Percentiles rank a stretch among this genome's conserved stretches.
phyloP scores from a whole-genome alignment of 192 early-diverging fungal genomes.

The Coemansia sp. region DNA sequence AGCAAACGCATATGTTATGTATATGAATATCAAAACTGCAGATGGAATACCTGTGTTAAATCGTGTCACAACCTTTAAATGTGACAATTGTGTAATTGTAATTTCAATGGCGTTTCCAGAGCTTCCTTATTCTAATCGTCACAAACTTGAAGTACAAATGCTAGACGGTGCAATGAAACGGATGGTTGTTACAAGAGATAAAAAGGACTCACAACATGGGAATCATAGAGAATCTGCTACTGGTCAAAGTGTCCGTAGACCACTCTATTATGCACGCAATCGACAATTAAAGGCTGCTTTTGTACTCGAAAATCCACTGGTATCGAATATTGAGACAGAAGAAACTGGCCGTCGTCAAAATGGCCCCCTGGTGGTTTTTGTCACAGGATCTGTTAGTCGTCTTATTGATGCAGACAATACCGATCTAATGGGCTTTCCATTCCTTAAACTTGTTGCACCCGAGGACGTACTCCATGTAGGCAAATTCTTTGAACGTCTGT shows the following conservation, averaged over 20 bases:
- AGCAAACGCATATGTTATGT: conserved; percentile 44
- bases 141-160: conserved; percentile 46
- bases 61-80: conserved; percentile 36
- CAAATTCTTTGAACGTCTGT: conserved; percentile 38
- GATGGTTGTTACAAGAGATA: conserved; percentile 23
- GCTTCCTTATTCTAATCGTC: conserved; percentile 21
- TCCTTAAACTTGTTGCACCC: conserved; percentile 45
- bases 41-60: conserved; percentile 21
- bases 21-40: conserved; percentile 36
- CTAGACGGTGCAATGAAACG: conserved; percentile 40
- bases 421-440: conserved; percentile 40
- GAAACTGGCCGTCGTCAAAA: conserved; percentile 9
- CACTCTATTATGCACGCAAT: conserved; percentile 39
- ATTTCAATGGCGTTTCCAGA: conserved; percentile 38
- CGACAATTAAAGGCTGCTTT: conserved; percentile 43
- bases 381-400: conserved; percentile 33
- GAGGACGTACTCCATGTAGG: conserved; percentile 41
- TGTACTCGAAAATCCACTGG: conserved; percentile 39
- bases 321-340: conserved; percentile 12
- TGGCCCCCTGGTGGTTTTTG: conserved; percentile 42
- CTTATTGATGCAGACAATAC: conserved; percentile 39
- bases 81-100: conserved; percentile 42
- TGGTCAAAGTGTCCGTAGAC: conserved; percentile 13
- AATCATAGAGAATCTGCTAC: background rate
- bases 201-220: background rate